Conservation (phyloP, 148 eudicot species). For the Limonium bicolor region DNA sequence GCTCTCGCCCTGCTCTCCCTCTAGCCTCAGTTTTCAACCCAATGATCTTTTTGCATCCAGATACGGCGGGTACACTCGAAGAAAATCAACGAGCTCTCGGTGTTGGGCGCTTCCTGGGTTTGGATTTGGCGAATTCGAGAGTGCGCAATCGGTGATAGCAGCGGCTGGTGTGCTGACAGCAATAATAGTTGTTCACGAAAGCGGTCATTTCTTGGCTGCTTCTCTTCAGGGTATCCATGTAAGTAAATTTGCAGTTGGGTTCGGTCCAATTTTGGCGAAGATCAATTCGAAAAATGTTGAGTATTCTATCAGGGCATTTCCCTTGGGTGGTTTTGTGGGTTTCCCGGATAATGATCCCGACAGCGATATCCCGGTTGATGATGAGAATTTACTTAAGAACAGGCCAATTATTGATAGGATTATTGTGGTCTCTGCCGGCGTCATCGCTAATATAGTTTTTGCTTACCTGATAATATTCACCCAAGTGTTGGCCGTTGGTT, state of each 20-base stretch:
- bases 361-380: constrained; percentile 83
- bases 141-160: constrained; percentile 72
- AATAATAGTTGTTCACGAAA: constrained; percentile 85
- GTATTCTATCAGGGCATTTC: constrained; percentile 87
- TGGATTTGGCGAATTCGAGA: constrained; percentile 47
- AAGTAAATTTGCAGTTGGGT: constrained; percentile 98
- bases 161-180: constrained; percentile 75
- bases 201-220: constrained; percentile 95
- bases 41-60: neutral
- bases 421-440: constrained; percentile 91
- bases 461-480: constrained; percentile 65
- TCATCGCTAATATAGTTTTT: constrained; percentile 75
- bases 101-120: constrained; percentile 44
- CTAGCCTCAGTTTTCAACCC: neutral
- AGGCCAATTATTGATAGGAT: constrained; percentile 75
- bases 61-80: constrained; percentile 5
- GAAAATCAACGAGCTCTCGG: constrained; percentile 11
- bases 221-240: constrained; percentile 88
- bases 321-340: constrained; percentile 95
- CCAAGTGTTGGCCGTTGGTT: constrained; percentile 73
- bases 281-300: constrained; percentile 87
- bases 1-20: neutral
- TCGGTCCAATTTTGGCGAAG: constrained; percentile 94
- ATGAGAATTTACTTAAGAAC: constrained; percentile 71
- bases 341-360: constrained; percentile 99